These are phyloP conservation scores for Cladosporium oxysporum DNA, from an alignment of 2,329 filamentous ascomycete genomes.

Conservation along the genomic window DNA sequence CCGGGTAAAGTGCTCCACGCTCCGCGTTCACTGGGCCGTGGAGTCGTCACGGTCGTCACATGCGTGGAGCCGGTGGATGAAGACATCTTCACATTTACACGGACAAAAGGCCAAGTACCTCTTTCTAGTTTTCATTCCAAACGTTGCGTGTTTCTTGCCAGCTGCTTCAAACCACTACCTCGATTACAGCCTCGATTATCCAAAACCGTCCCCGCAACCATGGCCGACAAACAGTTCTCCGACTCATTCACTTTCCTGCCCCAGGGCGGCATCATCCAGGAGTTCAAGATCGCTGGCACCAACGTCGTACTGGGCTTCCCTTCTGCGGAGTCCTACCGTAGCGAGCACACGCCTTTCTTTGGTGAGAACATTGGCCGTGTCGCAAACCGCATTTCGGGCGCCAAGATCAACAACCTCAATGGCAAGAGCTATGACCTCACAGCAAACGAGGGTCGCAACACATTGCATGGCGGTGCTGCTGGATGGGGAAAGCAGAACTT, in stretches of 20 bases:
- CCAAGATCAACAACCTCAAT: conserved; percentile 72
- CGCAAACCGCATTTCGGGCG: conserved; percentile 77
- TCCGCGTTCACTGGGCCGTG: conserved; percentile 8
- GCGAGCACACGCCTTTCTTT: conserved; percentile 78
- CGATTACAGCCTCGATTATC: background rate
- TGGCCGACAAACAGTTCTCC: conserved; percentile 28
- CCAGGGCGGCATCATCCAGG: conserved; percentile 77
- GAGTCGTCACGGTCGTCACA: conserved; percentile 12
- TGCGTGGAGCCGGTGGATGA: conserved; percentile 14
- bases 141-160: background rate
- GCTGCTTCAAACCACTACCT: background rate
- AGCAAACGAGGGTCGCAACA: conserved; percentile 76
- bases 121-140: conserved; percentile 2
- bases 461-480: conserved; percentile 53
- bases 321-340: conserved; percentile 70
- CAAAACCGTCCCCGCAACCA: conserved; percentile 16
- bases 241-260: conserved; percentile 66
- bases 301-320: conserved; percentile 92
- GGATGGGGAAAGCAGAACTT: conserved; percentile 85
- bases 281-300: conserved; percentile 71
- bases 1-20: conserved; percentile 5
- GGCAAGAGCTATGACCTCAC: conserved; percentile 67
- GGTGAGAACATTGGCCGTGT: conserved; percentile 88
- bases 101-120: conserved; percentile 6
- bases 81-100: conserved; percentile 15